A percentile compares a stretch with the other conserved stretches of the same genome.
phyloP scores from a whole-genome alignment of 129 eudicot genomes.

The Flaveria bidentis region DNA sequence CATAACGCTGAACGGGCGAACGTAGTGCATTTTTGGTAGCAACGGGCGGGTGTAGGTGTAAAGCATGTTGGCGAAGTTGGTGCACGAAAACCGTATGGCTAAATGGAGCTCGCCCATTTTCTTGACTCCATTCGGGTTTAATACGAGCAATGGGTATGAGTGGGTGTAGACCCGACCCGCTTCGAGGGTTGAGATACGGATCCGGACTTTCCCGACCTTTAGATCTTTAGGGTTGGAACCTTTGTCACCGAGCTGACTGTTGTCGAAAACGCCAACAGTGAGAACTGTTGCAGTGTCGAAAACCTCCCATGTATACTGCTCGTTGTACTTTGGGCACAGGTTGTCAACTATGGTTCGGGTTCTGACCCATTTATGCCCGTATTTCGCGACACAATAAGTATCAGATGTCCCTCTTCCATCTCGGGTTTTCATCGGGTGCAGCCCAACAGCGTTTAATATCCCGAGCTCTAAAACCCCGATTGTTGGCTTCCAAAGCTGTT shows the following conservation, averaged over 20 bases:
- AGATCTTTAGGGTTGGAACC: conserved; percentile 64
- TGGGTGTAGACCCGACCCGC: conserved; percentile 92
- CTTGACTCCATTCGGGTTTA: conserved; percentile 88
- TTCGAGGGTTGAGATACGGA: conserved; percentile 90
- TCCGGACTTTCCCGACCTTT: conserved; percentile 81
- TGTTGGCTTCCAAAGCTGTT: conserved; percentile 90
- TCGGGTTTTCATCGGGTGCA: conserved; percentile 94
- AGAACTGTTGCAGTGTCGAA: conserved; percentile 91
- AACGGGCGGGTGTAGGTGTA: conserved; percentile 72
- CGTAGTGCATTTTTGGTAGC: conserved; percentile 88
- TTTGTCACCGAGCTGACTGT: conserved; percentile 76
- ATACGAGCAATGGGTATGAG: conserved; percentile 85
- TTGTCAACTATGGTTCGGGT: conserved; percentile 88
- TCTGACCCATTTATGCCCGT: conserved; percentile 93
- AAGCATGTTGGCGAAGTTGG: conserved; percentile 87
- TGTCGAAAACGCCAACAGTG: conserved; percentile 87
- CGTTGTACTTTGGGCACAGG: conserved; percentile 77
- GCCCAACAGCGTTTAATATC: conserved; percentile 76
- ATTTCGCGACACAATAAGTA: conserved; percentile 93
- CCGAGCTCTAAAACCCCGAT: conserved; percentile 92
- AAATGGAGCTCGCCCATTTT: conserved; percentile 97
- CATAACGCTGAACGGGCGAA: conserved; percentile 82
- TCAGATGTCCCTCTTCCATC: conserved; percentile 90
- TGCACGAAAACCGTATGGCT: conserved; percentile 86
- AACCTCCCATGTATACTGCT: conserved; percentile 98